These are phyloP conservation scores for Amaranthus hypochondriacus DNA, from an alignment of 148 eudicot species.

Conservation along the genomic window DNA sequence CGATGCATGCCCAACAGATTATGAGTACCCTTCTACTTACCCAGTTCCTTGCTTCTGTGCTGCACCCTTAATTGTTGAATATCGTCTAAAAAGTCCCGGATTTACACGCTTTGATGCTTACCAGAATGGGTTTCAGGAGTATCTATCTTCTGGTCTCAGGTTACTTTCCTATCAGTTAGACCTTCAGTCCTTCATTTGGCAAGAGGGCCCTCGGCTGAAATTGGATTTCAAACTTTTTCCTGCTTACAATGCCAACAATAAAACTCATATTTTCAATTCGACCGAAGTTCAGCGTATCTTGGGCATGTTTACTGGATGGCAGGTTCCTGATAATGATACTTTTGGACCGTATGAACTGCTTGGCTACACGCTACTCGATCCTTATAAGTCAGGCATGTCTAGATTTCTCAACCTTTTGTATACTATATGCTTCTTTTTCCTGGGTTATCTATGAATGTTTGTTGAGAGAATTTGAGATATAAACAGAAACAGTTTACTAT, in stretches of 20 bases:
- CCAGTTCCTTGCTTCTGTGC: constrained; percentile 50
- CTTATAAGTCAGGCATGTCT: constrained; percentile 45
- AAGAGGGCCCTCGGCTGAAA: constrained; percentile 53
- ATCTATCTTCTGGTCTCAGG: constrained; percentile 45
- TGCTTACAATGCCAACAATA: constrained; percentile 12
- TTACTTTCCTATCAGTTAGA: constrained; percentile 40
- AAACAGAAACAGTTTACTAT: too few relatives aligned
- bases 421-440: neutral
- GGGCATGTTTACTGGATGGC: constrained; percentile 49
- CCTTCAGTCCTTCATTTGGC: constrained; percentile 39
- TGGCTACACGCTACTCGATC: constrained; percentile 42
- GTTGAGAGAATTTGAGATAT: neutral
- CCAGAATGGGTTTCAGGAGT: constrained; percentile 31
- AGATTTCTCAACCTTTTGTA: neutral
- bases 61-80: constrained; percentile 52
- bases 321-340: constrained; percentile 42
- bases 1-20: constrained; percentile 27
- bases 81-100: constrained; percentile 65
- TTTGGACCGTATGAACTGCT: constrained; percentile 69
- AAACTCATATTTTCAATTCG: constrained; percentile 29
- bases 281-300: constrained; percentile 47
- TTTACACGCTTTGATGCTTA: constrained; percentile 48
- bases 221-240: constrained; percentile 59
- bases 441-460: neutral
- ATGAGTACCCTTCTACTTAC: constrained; percentile 41